phyloP scores from a whole-genome alignment of 768 basidiomycete genomes.

The Lactifluus piperatus region DNA sequence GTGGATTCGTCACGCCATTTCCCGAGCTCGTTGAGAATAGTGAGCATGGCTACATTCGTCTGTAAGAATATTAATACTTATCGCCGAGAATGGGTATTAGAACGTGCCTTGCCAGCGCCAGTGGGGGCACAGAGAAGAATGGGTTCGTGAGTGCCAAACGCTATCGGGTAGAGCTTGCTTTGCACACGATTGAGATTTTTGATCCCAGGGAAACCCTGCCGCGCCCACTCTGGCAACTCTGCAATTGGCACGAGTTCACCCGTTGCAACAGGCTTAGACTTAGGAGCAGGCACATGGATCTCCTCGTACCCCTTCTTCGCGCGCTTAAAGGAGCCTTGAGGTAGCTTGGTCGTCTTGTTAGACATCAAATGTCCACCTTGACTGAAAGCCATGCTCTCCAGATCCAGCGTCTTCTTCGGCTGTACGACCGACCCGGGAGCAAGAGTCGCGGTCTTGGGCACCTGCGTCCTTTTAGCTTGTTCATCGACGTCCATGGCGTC shows the following conservation, averaged over 20 bases:
- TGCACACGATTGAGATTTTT: conserved; percentile 83
- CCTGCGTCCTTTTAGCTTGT: conserved; percentile 33
- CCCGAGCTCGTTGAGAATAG: conserved; percentile 82
- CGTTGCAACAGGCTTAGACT: conserved; percentile 54
- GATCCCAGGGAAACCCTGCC: conserved; percentile 73
- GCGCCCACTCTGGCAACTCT: conserved; percentile 77
- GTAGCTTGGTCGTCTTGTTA: conserved; percentile 96
- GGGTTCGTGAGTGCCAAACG: conserved; percentile 92
- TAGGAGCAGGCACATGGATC: conserved; percentile 92
- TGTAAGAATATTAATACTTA: conserved; percentile 29
- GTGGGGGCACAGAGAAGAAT: conserved; percentile 95
- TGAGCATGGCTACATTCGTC: conserved; percentile 98
- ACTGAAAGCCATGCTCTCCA: conserved; percentile 92
- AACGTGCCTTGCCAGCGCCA: conserved; percentile 89
- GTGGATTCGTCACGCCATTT: conserved; percentile 82
- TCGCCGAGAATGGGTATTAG: neutral
- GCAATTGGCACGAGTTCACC: conserved; percentile 66
- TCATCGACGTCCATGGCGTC: conserved; percentile 80
- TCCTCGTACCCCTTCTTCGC: conserved; percentile 96
- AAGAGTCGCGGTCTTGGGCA: conserved; percentile 80
- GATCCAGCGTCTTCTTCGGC: conserved; percentile 77
- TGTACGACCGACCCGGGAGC: conserved; percentile 82
- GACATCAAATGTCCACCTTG: conserved; percentile 97
- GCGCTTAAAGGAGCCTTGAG: conserved; percentile 96
- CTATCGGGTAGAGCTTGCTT: conserved; percentile 85